Conservation (phyloP, 1,139 yeast species). For the Protomyces pachydermus region DNA sequence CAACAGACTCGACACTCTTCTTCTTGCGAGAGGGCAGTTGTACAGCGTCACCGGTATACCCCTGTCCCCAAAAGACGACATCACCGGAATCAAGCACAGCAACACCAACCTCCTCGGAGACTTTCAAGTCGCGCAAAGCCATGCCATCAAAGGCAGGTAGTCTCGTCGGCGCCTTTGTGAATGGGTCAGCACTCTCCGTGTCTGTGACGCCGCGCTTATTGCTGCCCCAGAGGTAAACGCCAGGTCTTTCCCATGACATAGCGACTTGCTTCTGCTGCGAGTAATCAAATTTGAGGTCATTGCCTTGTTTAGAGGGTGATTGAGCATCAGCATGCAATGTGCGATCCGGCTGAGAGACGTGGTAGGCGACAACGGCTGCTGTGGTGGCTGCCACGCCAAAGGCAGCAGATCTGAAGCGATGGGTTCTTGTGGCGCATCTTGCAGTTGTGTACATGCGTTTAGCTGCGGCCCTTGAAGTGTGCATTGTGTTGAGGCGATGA, state of each 20-base stretch:
- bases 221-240: slow-evolving; percentile 32
- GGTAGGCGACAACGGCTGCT: slow-evolving; percentile 3
- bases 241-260: slow-evolving; percentile 26
- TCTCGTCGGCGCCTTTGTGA: slow-evolving; percentile 50
- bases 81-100: slow-evolving; percentile 69
- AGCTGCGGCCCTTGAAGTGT: not conserved
- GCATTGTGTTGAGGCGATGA: no score
- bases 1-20: slow-evolving; percentile 31
- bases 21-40: slow-evolving; percentile 33
- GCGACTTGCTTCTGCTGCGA: slow-evolving; percentile 20
- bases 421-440: not conserved
- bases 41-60: slow-evolving; percentile 34
- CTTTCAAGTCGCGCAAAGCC: slow-evolving; percentile 54
- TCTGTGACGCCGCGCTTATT: slow-evolving; percentile 31
- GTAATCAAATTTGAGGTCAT: slow-evolving; percentile 5
- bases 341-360: not conserved
- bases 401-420: not conserved
- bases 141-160: slow-evolving; percentile 60
- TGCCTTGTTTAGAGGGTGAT: not conserved
- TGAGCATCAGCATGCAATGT: not conserved
- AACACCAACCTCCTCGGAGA: slow-evolving; percentile 53
- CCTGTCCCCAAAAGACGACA: slow-evolving; percentile 62
- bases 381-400: slow-evolving; percentile 1
- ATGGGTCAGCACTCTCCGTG: slow-evolving; percentile 28
- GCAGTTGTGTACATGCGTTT: slow-evolving; percentile 2